A percentile compares a stretch with the other conserved stretches of the same genome.
Evolutionary conservation across 768 basidiomycete genomes (phyloP).

Genomic region (Suillus subaureus): DNA sequence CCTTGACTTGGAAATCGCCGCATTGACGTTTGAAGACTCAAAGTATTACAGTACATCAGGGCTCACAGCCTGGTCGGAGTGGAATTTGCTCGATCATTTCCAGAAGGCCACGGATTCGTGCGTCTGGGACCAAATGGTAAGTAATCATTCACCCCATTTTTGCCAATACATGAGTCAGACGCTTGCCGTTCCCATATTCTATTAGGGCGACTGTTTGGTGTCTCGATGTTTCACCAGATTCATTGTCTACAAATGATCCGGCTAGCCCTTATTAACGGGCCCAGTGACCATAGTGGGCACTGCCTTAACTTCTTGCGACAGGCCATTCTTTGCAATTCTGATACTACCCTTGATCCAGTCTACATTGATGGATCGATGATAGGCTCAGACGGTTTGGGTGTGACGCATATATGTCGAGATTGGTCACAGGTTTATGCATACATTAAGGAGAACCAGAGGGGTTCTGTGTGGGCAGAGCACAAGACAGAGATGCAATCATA

Average conservation of each 20-base stretch:
- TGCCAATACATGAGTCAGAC: neutral
- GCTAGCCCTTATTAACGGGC: neutral
- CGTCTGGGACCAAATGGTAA: slow-evolving; percentile 27
- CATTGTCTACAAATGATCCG: slow-evolving; percentile 30
- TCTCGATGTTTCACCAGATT: slow-evolving; percentile 34
- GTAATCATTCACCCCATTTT: neutral
- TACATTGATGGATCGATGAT: slow-evolving; percentile 8
- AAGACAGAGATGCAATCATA: neutral
- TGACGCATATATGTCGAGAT: slow-evolving; percentile 31
- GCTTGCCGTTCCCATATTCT: neutral
- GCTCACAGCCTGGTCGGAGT: slow-evolving; percentile 23
- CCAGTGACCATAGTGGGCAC: slow-evolving; percentile 28
- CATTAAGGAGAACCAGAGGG: slow-evolving; percentile 22
- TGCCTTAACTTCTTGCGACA: slow-evolving; percentile 49
- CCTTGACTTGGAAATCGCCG: slow-evolving; percentile 11
- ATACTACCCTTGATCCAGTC: slow-evolving; percentile 46
- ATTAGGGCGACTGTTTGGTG: slow-evolving; percentile 24
- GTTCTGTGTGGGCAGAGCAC: neutral
- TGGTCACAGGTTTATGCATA: slow-evolving; percentile 31
- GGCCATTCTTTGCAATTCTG: slow-evolving; percentile 41
- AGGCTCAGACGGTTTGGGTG: slow-evolving; percentile 28
- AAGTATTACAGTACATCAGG: slow-evolving; percentile 26
- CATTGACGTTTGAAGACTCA: slow-evolving; percentile 28
- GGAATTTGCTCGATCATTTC: slow-evolving; percentile 23
- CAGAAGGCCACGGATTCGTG: slow-evolving; percentile 23